These are phyloP conservation scores for Stephania yunnanensis DNA, from an alignment of 164 flowering plant genomes.

Conservation along the genomic window DNA sequence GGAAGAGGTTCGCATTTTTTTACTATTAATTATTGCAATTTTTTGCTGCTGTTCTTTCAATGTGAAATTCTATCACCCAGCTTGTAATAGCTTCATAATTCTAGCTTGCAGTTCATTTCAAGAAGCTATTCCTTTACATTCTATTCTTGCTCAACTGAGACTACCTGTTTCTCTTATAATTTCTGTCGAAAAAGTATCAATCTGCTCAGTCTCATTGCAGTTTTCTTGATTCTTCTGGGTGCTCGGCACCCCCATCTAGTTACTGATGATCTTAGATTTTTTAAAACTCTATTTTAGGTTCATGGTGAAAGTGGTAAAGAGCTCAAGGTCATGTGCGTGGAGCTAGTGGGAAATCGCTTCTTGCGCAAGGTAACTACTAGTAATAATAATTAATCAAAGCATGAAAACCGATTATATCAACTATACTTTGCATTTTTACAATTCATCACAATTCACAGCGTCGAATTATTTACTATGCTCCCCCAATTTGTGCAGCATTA, in stretches of 20 bases:
- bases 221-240: neutral
- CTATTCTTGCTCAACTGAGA: no score
- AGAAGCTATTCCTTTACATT: neutral
- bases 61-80: neutral
- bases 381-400: neutral
- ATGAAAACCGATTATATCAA: neutral
- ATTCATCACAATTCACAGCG: neutral
- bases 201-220: neutral
- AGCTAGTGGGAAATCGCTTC: constrained; percentile 91
- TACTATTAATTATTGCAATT: neutral
- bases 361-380: constrained; percentile 56
- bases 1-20: constrained; percentile 21
- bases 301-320: constrained; percentile 27
- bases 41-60: constrained; percentile 2
- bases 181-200: neutral
- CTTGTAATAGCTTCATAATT: neutral
- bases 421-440: neutral
- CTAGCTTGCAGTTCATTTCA: neutral
- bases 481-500: neutral
- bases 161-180: neutral
- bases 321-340: constrained; percentile 76
- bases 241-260: neutral
- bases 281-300: constrained; percentile 24
- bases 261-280: neutral
- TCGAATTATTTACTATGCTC: neutral